Conservation (phyloP, 305 asterid species). For the Fraxinus greggii region DNA sequence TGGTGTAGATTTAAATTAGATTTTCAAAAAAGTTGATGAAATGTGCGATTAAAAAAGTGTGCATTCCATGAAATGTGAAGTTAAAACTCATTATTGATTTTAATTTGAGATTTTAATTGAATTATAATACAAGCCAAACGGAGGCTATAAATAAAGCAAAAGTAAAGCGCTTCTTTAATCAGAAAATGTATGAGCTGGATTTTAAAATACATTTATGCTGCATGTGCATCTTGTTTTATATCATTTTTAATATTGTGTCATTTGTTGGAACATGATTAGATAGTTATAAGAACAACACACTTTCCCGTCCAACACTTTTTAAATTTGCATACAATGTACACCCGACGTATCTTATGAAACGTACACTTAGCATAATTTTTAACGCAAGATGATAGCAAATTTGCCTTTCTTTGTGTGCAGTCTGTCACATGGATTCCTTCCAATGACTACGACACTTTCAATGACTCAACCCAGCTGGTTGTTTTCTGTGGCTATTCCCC, state of each 20-base stretch:
- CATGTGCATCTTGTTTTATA: too few species aligned
- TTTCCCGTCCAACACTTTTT: too few species aligned
- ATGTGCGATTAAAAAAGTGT: background rate
- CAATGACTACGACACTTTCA: slow-evolving; percentile 17
- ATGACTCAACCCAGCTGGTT: slow-evolving; percentile 17
- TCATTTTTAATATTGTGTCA: too few species aligned
- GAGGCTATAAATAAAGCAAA: background rate
- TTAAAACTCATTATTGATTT: too few species aligned
- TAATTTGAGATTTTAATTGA: too few species aligned
- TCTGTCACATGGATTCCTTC: slow-evolving; percentile 27
- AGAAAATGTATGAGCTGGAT: slow-evolving; percentile 4
- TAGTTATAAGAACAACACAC: too few species aligned
- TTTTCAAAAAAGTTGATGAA: too few species aligned
- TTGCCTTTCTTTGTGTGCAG: slow-evolving; percentile 16
- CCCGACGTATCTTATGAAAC: too few species aligned
- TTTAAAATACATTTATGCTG: background rate
- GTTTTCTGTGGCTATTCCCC: slow-evolving; percentile 6
- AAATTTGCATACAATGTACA: too few species aligned
- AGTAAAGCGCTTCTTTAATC: slow-evolving; percentile 11
- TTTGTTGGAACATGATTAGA: too few species aligned
- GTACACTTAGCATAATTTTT: background rate
- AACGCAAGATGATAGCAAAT: slow-evolving; percentile 5
- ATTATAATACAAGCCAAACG: background rate
- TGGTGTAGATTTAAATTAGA: too few species aligned
- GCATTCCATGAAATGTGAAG: background rate